Base-by-base conservation (phyloP, 2,329 filamentous ascomycete genomes). In the Paramyrothecium sp. region DNA sequence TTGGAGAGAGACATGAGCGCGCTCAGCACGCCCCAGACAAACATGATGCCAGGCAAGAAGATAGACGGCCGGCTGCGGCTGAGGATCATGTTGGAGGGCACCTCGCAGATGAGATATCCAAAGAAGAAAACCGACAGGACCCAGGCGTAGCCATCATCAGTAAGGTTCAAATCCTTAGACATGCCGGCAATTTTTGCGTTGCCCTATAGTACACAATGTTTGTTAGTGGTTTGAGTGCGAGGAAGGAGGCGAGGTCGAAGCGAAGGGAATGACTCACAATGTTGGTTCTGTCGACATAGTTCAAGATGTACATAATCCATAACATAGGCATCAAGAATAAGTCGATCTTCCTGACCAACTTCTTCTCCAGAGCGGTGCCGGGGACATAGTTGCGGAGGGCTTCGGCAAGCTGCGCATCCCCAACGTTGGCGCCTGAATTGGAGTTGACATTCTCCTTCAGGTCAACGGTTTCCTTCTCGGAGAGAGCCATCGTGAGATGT, bases 111-210 rank as follows among this genome's bases (percentile, higher is more conserved):
- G 44, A 85, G 76, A 63, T 85, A 83, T 34, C 70, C 73, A 56
- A 81, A 73, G 63, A 83, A 84, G 71, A 84, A 85, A 7, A 85
- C 78, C 2, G 82, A 75, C 19, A 85, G 65, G 3, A 76, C 69
- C 58, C 80, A 75, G 1, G 75, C 78, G 64, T 84, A 85, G 62
- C 83, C 68, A 57, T 73, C 72, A 3, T 79, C 79, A n/a, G 17
- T 46, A 20, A 46, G 74, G 1, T 67, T 57, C 19, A 82, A 69
- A 56, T 82, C 79, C 19, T 70, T 65, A 5, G 71, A 70, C 79
- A 82, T 82, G 13, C 79, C 79, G 3, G 78, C 79, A 51, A 81
- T 75, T 63, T 78, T 81, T 20, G 80, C 80, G 56, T 82, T 82
- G 33, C 79, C 80, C 63, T 65, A 26, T 26, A 12, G 10, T 10